These are phyloP conservation scores for Coleophoma crateriformis DNA, from an alignment of 2,329 filamentous ascomycete genomes.

Conservation along the genomic window DNA sequence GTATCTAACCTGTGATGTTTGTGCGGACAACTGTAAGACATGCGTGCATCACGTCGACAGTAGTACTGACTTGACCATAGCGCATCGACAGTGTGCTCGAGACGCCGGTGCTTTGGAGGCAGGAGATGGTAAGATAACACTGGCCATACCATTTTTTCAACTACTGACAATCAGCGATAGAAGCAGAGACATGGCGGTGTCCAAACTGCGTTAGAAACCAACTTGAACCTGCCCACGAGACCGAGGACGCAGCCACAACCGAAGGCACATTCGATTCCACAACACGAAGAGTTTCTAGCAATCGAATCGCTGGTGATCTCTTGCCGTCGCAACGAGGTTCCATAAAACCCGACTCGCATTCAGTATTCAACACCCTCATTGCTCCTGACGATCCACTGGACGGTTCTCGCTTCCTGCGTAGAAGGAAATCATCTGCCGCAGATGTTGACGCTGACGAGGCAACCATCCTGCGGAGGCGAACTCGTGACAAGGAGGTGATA, in stretches of 20 bases:
- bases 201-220: conserved; percentile 41
- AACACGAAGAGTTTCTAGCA: conserved; percentile 50
- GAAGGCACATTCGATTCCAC: conserved; percentile 24
- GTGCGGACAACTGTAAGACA: conserved; percentile 75
- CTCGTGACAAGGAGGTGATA: conserved; percentile 14
- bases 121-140: conserved; percentile 52
- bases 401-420: conserved; percentile 71
- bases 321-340: conserved; percentile 62
- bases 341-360: conserved; percentile 65
- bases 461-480: conserved; percentile 44
- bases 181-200: conserved; percentile 57
- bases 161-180: conserved; percentile 27
- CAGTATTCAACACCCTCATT: conserved; percentile 69
- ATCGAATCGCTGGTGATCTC: conserved; percentile 65
- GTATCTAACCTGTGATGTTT: conserved; percentile 70
- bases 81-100: conserved; percentile 85
- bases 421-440: conserved; percentile 74
- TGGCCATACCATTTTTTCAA: neutral
- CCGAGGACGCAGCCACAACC: conserved; percentile 15
- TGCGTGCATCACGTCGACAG: conserved; percentile 8
- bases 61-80: conserved; percentile 50
- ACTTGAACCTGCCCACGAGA: conserved; percentile 30
- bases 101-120: conserved; percentile 57
- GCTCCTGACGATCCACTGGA: conserved; percentile 70
- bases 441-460: conserved; percentile 54